Evolutionary conservation across 192 early-diverging fungal species (phyloP).

Genomic region (Tieghemiomyces parasiticus): DNA sequence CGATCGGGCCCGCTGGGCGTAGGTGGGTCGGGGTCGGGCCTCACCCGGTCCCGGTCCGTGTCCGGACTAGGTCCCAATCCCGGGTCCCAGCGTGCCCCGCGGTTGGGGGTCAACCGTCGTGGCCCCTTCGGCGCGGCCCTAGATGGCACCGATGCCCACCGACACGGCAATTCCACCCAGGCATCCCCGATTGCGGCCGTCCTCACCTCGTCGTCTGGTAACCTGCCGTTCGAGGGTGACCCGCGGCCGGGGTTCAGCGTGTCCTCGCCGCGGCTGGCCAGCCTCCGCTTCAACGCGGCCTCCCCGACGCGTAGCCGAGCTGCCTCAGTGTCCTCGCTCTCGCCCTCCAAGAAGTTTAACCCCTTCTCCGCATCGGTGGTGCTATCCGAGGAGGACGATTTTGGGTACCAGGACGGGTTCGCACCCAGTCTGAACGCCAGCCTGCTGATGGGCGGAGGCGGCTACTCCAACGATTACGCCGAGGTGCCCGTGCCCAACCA

Average conservation of each 20-base stretch:
- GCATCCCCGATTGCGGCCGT: slow-evolving; percentile 6
- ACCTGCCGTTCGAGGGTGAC: not conserved
- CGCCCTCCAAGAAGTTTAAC: not conserved
- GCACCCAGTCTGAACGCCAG: slow-evolving; percentile 1
- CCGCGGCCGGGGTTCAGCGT: not conserved
- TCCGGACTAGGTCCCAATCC: slow-evolving; percentile 2
- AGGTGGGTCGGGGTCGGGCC: not conserved
- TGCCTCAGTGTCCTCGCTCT: slow-evolving; percentile 3
- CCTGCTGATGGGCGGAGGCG: not conserved
- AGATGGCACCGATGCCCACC: not conserved
- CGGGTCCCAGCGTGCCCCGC: not conserved
- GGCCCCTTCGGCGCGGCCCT: not conserved
- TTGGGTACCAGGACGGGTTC: not conserved
- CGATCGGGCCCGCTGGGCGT: not conserved
- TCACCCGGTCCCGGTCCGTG: slow-evolving; percentile 7
- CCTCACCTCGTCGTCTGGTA: not conserved
- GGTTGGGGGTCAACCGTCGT: not conserved
- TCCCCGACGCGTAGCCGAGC: slow-evolving; percentile 7
- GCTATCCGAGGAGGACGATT: slow-evolving; percentile 5
- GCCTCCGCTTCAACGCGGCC: not conserved
- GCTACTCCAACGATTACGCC: not conserved
- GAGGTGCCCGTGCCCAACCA: slow-evolving; percentile 6
- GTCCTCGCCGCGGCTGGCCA: not conserved
- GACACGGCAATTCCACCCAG: not conserved
- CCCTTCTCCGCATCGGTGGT: not conserved